Percentiles rank a stretch among this genome's conserved stretches.
These are phyloP conservation scores for Tympanopsis confertula DNA, from an alignment of 2,329 filamentous ascomycete species.

Conservation along the genomic window DNA sequence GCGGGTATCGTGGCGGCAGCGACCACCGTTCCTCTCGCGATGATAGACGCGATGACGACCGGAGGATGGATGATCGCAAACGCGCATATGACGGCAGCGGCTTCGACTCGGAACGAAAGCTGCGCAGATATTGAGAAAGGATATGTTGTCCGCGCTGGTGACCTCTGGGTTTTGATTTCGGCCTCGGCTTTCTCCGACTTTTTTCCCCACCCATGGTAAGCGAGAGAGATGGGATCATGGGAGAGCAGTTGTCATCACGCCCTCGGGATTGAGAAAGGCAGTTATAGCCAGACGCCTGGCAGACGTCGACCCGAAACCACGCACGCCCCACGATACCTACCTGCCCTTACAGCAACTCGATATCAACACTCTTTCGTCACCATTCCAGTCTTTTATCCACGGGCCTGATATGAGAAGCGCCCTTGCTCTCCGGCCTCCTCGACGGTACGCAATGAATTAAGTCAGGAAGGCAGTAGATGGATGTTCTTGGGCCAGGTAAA, in stretches of 20 bases:
- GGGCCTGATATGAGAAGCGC: not conserved
- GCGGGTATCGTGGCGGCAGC: constrained; percentile 14
- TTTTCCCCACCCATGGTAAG: constrained; percentile 11
- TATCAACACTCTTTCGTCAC: too few relatives aligned
- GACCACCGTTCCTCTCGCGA: constrained; percentile 56
- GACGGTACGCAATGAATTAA: not conserved
- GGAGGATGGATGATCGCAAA: constrained; percentile 38
- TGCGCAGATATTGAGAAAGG: constrained; percentile 48
- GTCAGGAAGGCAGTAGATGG: not conserved
- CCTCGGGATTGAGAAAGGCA: too few relatives aligned
- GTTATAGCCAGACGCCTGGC: too few relatives aligned
- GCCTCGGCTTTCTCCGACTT: constrained; percentile 12
- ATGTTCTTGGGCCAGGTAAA: too few relatives aligned
- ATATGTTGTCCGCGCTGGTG: constrained; percentile 19
- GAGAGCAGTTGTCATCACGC: too few relatives aligned
- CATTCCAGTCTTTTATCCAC: too few relatives aligned
- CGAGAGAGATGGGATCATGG: too few relatives aligned
- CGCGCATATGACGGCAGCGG: constrained; percentile 67
- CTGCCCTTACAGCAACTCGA: too few relatives aligned
- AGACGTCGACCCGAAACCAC: too few relatives aligned
- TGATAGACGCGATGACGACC: constrained; percentile 43
- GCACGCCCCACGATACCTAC: too few relatives aligned
- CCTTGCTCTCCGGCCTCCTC: not conserved
- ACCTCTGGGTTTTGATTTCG: constrained; percentile 11
- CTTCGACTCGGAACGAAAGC: constrained; percentile 66